Conservation (phyloP, 2,329 filamentous ascomycete species). For the Xylariaceae sp. region DNA sequence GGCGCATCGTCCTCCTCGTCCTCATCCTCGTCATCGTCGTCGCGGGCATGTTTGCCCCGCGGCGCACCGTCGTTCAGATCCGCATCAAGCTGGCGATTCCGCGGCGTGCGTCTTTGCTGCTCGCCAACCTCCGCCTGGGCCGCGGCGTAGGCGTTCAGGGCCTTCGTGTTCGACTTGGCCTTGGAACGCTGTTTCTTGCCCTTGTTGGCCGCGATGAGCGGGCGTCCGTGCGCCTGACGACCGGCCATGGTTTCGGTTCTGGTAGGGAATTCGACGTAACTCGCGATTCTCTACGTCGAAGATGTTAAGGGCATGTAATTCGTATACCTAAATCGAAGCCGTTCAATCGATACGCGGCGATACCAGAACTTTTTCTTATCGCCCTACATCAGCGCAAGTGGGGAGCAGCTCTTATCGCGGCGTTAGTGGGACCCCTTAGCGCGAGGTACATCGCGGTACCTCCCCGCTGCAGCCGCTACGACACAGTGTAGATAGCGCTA, state of each 20-base stretch:
- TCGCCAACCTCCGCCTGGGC: constrained; percentile 49
- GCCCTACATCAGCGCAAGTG: constrained; percentile 9
- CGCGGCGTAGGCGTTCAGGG: constrained; percentile 53
- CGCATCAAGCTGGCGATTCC: constrained; percentile 48
- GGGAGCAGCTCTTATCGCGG: constrained; percentile 19
- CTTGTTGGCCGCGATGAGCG: constrained; percentile 37
- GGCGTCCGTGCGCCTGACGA: constrained; percentile 53
- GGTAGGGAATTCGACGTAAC: too few species aligned
- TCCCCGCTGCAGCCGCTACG: not conserved
- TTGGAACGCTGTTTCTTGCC: constrained; percentile 40
- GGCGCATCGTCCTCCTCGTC: constrained; percentile 59
- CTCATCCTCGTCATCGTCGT: constrained; percentile 46
- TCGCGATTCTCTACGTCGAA: too few species aligned
- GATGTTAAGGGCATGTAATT: too few species aligned
- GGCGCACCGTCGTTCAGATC: constrained; percentile 29
- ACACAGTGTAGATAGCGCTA: not conserved
- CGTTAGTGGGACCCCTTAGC: not conserved
- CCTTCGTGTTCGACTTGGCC: constrained; percentile 44
- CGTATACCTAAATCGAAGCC: not conserved
- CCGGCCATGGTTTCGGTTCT: constrained; percentile 43
- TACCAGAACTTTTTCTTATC: constrained; percentile 26
- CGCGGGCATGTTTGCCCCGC: constrained; percentile 39
- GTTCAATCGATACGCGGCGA: not conserved
- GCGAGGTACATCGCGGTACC: too few species aligned
- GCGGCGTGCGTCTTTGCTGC: constrained; percentile 43